Conservation (phyloP, 2,329 filamentous ascomycete species). For the Huntiella decipiens region DNA sequence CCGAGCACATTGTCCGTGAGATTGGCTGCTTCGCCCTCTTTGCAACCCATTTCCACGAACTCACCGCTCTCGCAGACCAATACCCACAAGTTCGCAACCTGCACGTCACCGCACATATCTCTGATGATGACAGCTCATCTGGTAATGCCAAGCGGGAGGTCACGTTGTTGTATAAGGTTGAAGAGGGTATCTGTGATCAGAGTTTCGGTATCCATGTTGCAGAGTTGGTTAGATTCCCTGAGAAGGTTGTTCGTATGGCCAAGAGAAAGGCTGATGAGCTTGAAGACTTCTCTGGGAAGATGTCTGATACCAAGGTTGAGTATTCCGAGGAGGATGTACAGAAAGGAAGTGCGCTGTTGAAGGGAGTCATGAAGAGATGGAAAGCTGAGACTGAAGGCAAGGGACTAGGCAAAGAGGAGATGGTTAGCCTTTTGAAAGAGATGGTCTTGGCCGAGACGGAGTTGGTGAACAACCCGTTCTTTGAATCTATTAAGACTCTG, state of each 20-base stretch:
- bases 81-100: constrained; percentile 80
- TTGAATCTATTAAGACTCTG: constrained; percentile 41
- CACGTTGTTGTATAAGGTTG: constrained; percentile 89
- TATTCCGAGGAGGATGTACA: constrained; percentile 77
- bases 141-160: constrained; percentile 54
- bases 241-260: constrained; percentile 98
- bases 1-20: constrained; percentile 88
- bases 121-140: constrained; percentile 22
- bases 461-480: constrained; percentile 47
- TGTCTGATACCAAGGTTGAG: constrained; percentile 38
- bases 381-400: constrained; percentile 49
- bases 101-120: constrained; percentile 89
- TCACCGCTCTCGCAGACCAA: constrained; percentile 75
- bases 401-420: constrained; percentile 50
- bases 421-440: constrained; percentile 59
- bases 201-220: constrained; percentile 97
- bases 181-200: constrained; percentile 88
- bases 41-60: constrained; percentile 94
- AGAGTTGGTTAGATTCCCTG: constrained; percentile 85
- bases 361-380: constrained; percentile 68
- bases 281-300: constrained; percentile 79
- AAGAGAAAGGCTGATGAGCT: constrained; percentile 95
- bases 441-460: constrained; percentile 56
- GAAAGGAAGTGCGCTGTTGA: constrained; percentile 67
- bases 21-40: constrained; percentile 91